These are phyloP conservation scores for Moricandia moricandioides DNA, from an alignment of 345 rosid genomes.

Conservation along the genomic window DNA sequence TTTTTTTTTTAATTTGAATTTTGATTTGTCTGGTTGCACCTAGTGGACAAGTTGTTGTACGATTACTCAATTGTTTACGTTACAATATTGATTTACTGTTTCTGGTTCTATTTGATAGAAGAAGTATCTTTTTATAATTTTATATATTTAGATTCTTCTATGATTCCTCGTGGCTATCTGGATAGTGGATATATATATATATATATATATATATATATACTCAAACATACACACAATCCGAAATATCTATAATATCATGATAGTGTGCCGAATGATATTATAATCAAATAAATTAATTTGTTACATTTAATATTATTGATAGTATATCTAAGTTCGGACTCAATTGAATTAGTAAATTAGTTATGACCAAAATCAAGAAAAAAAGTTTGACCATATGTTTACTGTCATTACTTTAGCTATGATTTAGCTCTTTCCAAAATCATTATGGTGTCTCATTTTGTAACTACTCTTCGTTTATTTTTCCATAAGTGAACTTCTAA, in stretches of 20 bases:
- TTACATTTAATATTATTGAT: neutral
- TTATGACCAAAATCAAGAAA: neutral
- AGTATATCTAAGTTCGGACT: neutral
- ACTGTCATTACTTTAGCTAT: neutral
- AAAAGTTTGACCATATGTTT: neutral
- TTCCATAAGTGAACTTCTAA: neutral
- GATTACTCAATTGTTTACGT: slow-evolving; percentile 18
- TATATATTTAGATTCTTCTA: slow-evolving; percentile 19
- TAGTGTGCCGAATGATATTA: neutral
- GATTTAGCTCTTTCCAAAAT: neutral
- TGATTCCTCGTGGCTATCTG: slow-evolving; percentile 10
- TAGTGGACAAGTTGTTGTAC: slow-evolving; percentile 37
- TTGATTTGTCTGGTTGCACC: slow-evolving; percentile 19
- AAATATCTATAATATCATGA: neutral
- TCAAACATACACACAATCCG: neutral
- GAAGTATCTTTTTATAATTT: neutral
- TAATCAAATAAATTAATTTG: neutral
- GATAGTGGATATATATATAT: neutral
- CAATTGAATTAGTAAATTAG: neutral
- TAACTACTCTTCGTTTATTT: neutral
- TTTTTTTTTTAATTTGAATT: neutral
- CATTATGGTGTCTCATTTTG: neutral
- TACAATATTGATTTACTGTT: slow-evolving; percentile 4
- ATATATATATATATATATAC: slow-evolving; percentile 4
- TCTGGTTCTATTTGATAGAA: neutral